Percentiles rank a stretch among this genome's conserved stretches.
phyloP scores from a whole-genome alignment of 441 rosid genomes.

The Pelargonium australe region DNA sequence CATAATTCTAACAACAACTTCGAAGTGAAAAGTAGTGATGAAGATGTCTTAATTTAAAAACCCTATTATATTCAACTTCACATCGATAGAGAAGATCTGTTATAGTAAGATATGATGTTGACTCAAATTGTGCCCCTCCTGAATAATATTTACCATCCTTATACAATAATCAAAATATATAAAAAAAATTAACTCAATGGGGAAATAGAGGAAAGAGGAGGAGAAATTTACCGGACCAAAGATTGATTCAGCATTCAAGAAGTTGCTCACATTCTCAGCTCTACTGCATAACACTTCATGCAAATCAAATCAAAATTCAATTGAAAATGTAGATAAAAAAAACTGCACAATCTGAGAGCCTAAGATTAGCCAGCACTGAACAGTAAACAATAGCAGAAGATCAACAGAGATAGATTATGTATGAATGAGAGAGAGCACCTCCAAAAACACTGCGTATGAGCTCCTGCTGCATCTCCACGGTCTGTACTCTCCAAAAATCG shows the following conservation, averaged over 20 bases:
- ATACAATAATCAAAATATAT: not conserved
- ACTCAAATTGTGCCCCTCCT: too few relatives aligned
- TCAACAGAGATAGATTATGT: not conserved
- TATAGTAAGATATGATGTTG: not conserved
- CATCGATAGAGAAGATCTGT: not conserved
- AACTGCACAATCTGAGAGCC: not conserved
- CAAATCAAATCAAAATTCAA: constrained; percentile 18
- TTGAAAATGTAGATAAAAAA: not conserved
- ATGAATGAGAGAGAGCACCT: constrained; percentile 31
- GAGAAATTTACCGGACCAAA: constrained; percentile 67
- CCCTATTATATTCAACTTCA: too few relatives aligned
- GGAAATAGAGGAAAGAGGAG: not conserved
- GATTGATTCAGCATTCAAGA: constrained; percentile 68
- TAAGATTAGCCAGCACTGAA: not conserved
- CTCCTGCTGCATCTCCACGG: constrained; percentile 84
- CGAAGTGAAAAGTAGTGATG: not conserved
- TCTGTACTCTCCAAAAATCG: constrained; percentile 27
- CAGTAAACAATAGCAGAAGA: not conserved
- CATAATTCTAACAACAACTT: not conserved
- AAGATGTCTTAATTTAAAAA: not conserved
- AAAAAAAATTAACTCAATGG: not conserved
- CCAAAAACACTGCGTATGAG: constrained; percentile 70
- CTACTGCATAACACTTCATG: constrained; percentile 68
- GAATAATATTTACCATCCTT: too few relatives aligned
- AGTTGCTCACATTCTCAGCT: constrained; percentile 89